Evolutionary conservation across 2,329 filamentous ascomycete species (phyloP).

Genomic region (Dryadomyces sulphureus): DNA sequence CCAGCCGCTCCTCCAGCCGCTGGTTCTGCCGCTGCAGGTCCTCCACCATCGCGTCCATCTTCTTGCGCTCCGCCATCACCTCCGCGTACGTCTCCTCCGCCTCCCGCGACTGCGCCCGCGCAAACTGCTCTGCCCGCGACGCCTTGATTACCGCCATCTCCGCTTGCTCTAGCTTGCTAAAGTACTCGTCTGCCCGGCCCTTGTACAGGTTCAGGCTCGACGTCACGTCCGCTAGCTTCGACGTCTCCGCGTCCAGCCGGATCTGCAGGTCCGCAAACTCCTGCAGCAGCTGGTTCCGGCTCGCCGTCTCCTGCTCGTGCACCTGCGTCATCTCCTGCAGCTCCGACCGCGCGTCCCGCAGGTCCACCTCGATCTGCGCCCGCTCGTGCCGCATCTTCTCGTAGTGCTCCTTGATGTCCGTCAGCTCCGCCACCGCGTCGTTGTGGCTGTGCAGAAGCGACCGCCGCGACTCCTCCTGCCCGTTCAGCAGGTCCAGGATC

Average conservation of each 20-base stretch:
- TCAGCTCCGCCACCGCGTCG: slow-evolving; percentile 68
- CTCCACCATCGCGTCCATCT: slow-evolving; percentile 76
- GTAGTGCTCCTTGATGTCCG: slow-evolving; percentile 73
- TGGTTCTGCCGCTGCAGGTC: slow-evolving; percentile 84
- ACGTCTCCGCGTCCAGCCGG: slow-evolving; percentile 75
- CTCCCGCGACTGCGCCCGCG: slow-evolving; percentile 76
- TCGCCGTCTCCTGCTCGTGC: slow-evolving; percentile 76
- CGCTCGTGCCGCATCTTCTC: slow-evolving; percentile 77
- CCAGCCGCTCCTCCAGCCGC: slow-evolving; percentile 76
- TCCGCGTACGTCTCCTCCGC: slow-evolving; percentile 81
- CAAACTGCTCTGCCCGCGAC: slow-evolving; percentile 82
- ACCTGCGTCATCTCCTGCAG: slow-evolving; percentile 65
- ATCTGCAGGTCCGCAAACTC: slow-evolving; percentile 93
- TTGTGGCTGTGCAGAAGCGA: slow-evolving; percentile 75
- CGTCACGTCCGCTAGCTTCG: slow-evolving; percentile 68
- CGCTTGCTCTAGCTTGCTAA: slow-evolving; percentile 90
- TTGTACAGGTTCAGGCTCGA: slow-evolving; percentile 84
- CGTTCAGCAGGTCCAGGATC: slow-evolving; percentile 80
- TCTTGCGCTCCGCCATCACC: slow-evolving; percentile 82
- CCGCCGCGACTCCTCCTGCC: slow-evolving; percentile 77
- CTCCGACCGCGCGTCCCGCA: slow-evolving; percentile 72
- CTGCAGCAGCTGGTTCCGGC: slow-evolving; percentile 73
- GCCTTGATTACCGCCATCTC: slow-evolving; percentile 93
- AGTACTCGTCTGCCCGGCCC: slow-evolving; percentile 86
- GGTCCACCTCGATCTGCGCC: slow-evolving; percentile 66